Base-by-base conservation (phyloP, 345 rosid species). In the Rhizophora apiculata region DNA sequence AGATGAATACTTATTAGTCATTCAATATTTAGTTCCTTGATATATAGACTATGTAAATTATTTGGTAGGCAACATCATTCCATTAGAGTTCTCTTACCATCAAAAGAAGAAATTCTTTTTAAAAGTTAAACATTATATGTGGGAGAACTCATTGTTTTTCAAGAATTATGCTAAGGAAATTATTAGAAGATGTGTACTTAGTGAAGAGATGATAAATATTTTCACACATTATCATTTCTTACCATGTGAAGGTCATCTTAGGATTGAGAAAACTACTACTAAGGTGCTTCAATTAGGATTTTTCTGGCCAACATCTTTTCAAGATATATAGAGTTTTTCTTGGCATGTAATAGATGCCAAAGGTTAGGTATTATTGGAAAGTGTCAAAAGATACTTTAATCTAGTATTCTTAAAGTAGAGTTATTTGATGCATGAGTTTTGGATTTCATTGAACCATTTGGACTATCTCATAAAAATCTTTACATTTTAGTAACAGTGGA, bases 391-490 rank as follows among this genome's bases (percentile, higher is more conserved):
- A 70, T 51, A 49, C 30, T 61, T 18, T 32, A 43, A 4, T 46
- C 22, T 52, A 3, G 4, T 27, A 62, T 70, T 48, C 32, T 61
- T 2, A 61, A 60, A 16, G 21, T 31, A 4, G 52, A 62, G 31
- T 20, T 62, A 24, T 62, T 70, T 49, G 52, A 70, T 31, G 60
- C 49, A 2, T 70, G 51, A 26, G 67, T 61, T 6, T 36, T 36
- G 39, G 39, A 36, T 1, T 36, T 8, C 39, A 6, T 36, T 8
- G 39, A 0, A 36, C 39, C 31, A 29, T 49, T 61, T 46, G 51
- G 53, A n/a, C 21, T 34, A 20, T 49, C 1, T 1, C 1, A 24
- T 24, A 6, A 9, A 18, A 61, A 62, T 19, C 10, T 36, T 1
- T 30, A 49, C 6, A 2, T 49, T 5, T 46, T 62, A 21, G 31